A percentile compares a stretch with the other conserved stretches of the same genome.
phyloP scores from a whole-genome alignment of 169 alveolate species.

The Eimeria zaria region DNA sequence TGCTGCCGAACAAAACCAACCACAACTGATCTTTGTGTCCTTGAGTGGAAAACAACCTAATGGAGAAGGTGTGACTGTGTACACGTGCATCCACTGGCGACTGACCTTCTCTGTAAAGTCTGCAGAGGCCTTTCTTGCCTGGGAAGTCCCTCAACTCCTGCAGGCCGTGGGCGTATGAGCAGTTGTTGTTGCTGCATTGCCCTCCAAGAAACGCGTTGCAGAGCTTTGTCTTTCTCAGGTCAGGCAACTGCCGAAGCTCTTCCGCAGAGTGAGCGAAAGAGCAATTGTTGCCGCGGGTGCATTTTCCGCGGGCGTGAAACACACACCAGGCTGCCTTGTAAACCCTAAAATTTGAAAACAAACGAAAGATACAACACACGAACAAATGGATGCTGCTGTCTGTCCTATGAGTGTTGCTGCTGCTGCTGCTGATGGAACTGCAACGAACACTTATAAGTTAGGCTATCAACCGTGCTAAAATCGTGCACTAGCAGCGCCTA shows the following conservation, averaged over 20 bases:
- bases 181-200: conserved; percentile 65
- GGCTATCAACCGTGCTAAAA: not conserved
- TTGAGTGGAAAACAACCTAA: not conserved
- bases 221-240: conserved; percentile 82
- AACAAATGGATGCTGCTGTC: not conserved
- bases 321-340: conserved; percentile 81
- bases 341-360: conserved; percentile 78
- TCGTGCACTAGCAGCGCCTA: not conserved
- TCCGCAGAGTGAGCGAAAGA: conserved; percentile 85
- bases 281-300: conserved; percentile 83
- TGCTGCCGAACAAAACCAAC: not conserved
- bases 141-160: conserved; percentile 85
- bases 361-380: not conserved
- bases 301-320: conserved; percentile 78
- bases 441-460: not conserved
- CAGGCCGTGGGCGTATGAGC: conserved; percentile 86
- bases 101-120: conserved; percentile 77
- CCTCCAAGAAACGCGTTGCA: conserved; percentile 78
- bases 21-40: not conserved
- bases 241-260: conserved; percentile 84
- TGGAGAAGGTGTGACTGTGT: not conserved
- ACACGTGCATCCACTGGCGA: not conserved
- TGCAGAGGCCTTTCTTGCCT: conserved; percentile 80
- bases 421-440: not conserved
- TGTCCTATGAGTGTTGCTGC: not conserved